Base-by-base conservation (phyloP, 371 early-diverging fungal genomes). In the Rhizopus stolonifer region DNA sequence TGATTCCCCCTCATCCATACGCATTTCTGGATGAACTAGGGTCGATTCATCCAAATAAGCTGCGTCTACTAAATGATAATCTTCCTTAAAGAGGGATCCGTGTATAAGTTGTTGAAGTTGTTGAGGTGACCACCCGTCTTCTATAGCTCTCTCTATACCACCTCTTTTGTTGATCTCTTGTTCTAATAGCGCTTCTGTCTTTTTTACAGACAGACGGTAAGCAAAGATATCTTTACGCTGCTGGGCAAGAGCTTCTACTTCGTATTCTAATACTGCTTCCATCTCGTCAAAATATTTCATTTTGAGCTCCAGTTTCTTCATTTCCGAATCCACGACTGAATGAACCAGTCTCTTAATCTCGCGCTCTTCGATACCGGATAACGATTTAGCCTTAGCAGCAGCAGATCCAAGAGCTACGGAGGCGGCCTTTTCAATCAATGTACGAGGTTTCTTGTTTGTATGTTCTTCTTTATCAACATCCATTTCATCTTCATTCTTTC, bases 201-300 rank as follows among this genome's bases (percentile, higher is more conserved):
- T 84, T 55, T 82, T 80, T 38, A 86, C 61, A 13, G 74, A 73
- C 56, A 92, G 69, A 10, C 92, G 85, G 25, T 94, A 94, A 52
- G 80, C 64, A 55, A 87, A 92, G 14, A 95, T 64, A 54, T 85
- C 83, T 54, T 88, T 86, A 14, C 92, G 83, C 70, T 93, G 93
- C 22, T 82, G 79, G 50, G 90, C 91, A 19, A 96, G 65, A 15
- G 93, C 88, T 49, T 82, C 77, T 50, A 89, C 72, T 68, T 96
- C 96, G 25, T 80, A 74, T 58, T 95, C 96, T 25, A 98, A 60
- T 2, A 92, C 74, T 9, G 81, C 80, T 64, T 96, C 97, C 63
- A 96, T 57, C 56, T 95, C 93, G 38, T 93, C 91, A 64, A 98
- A 93, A 53, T 95, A 90, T 54, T 79, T 79, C 81, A 98, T 84